Conservation (phyloP, 768 basidiomycete genomes). For the Rubroboletus satanas region DNA sequence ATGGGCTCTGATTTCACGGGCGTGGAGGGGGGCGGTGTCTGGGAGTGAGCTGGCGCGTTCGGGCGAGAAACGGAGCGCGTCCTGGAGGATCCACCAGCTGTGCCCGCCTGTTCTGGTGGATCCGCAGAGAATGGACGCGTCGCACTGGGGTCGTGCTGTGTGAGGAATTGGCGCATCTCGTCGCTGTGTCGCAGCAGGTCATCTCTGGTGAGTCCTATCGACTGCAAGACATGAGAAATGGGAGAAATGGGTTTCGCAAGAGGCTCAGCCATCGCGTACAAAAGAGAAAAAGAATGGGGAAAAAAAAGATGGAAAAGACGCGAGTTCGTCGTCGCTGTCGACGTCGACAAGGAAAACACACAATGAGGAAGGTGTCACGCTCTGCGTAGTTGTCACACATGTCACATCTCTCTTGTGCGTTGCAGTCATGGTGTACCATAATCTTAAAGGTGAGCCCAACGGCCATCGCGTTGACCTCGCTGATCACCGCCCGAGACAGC, state of each 20-base stretch:
- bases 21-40: conserved; percentile 46
- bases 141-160: conserved; percentile 45
- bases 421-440: conserved; percentile 69
- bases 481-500: conserved; percentile 46
- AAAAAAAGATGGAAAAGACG: not conserved
- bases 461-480: not conserved
- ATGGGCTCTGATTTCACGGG: conserved; percentile 62
- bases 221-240: conserved; percentile 66
- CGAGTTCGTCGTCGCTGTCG: conserved; percentile 21
- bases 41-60: conserved; percentile 39
- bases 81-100: conserved; percentile 40
- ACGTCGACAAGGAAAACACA: conserved; percentile 18
- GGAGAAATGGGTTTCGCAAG: conserved; percentile 47
- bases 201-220: conserved; percentile 73
- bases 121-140: conserved; percentile 40
- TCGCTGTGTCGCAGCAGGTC: conserved; percentile 68
- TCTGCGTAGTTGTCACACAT: conserved; percentile 17
- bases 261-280: conserved; percentile 19
- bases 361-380: conserved; percentile 14
- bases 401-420: conserved; percentile 18
- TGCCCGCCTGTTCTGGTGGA: conserved; percentile 34
- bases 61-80: conserved; percentile 46
- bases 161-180: conserved; percentile 79
- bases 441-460: conserved; percentile 67
- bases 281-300: not conserved